Conservation (phyloP, 176 grass and related monocot genomes). For the Neostapfia colusana region DNA sequence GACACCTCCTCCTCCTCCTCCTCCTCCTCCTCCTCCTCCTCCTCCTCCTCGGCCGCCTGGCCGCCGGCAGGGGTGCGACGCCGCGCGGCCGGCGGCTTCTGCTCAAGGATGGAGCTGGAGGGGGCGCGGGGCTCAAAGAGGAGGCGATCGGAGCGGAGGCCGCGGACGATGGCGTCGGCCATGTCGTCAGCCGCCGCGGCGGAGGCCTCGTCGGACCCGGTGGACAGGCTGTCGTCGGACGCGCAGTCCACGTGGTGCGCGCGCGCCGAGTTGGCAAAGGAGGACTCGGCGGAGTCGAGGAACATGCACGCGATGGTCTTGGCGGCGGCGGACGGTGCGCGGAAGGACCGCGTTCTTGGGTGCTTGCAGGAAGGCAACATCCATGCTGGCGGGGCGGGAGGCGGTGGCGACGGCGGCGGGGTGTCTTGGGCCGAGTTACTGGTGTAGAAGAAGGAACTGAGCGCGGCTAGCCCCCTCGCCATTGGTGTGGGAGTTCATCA, state of each 20-base stretch:
- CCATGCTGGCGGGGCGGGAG: constrained; percentile 47
- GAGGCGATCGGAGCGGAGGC: constrained; percentile 68
- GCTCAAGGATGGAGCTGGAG: constrained; percentile 73
- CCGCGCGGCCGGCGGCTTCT: not conserved
- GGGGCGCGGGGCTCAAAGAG: constrained; percentile 63
- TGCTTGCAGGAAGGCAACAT: constrained; percentile 73
- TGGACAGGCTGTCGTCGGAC: constrained; percentile 66
- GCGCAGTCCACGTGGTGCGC: constrained; percentile 19
- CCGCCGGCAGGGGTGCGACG: not conserved
- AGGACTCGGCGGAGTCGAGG: constrained; percentile 71
- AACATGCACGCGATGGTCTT: constrained; percentile 57
- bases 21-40: not conserved
- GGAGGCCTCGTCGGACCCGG: constrained; percentile 45
- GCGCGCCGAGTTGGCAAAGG: constrained; percentile 61
- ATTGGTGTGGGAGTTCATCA: constrained; percentile 41
- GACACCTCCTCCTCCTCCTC: too few relatives aligned
- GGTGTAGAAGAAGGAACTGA: constrained; percentile 54
- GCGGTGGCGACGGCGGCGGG: constrained; percentile 18
- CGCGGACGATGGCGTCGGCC: constrained; percentile 58
- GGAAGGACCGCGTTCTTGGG: constrained; percentile 50
- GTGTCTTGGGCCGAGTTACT: constrained; percentile 45
- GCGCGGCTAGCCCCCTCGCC: constrained; percentile 52
- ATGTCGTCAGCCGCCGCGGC: constrained; percentile 41
- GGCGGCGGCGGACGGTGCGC: constrained; percentile 14
- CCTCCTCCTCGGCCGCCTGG: not conserved